Conservation (phyloP, 2,329 filamentous ascomycete genomes). For the Aspergillus pseudoviridinutans region DNA sequence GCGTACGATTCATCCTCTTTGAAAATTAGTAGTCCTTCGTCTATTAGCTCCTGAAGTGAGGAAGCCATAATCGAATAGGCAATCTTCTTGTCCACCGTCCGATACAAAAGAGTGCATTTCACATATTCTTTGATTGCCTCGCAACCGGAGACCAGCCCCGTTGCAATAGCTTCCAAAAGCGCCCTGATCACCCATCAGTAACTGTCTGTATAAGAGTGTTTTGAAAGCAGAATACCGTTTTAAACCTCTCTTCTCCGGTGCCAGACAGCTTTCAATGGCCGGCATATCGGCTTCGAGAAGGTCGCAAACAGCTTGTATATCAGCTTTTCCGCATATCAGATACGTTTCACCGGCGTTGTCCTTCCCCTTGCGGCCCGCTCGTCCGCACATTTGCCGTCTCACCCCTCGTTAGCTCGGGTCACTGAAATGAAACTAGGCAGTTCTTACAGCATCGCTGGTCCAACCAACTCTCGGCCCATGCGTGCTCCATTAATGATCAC, state of each 20-base stretch:
- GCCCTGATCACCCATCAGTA: constrained; percentile 47
- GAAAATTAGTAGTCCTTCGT: constrained; percentile 52
- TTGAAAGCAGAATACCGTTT: constrained; percentile 50
- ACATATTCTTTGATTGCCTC: constrained; percentile 67
- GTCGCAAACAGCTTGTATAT: constrained; percentile 66
- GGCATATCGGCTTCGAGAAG: constrained; percentile 71
- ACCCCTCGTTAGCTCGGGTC: constrained; percentile 18
- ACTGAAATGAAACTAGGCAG: background rate
- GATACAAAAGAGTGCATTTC: constrained; percentile 61
- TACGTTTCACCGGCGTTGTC: constrained; percentile 75
- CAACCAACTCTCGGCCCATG: constrained; percentile 74
- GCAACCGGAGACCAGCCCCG: constrained; percentile 62
- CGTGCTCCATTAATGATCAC: constrained; percentile 72
- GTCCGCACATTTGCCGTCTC: constrained; percentile 71
- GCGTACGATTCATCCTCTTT: constrained; percentile 52
- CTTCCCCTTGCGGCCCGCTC: constrained; percentile 74
- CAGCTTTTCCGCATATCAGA: constrained; percentile 65
- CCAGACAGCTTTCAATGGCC: constrained; percentile 64
- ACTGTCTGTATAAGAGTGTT: background rate
- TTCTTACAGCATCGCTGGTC: constrained; percentile 65
- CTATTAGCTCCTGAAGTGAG: constrained; percentile 56
- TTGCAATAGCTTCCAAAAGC: constrained; percentile 66
- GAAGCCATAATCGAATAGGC: constrained; percentile 54
- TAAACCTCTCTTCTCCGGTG: constrained; percentile 63
- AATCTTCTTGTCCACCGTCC: constrained; percentile 49